A percentile compares a stretch with the other conserved stretches of the same genome.
Conservation (phyloP, 371 early-diverging fungal species). For the Lichtheimia ornata region DNA sequence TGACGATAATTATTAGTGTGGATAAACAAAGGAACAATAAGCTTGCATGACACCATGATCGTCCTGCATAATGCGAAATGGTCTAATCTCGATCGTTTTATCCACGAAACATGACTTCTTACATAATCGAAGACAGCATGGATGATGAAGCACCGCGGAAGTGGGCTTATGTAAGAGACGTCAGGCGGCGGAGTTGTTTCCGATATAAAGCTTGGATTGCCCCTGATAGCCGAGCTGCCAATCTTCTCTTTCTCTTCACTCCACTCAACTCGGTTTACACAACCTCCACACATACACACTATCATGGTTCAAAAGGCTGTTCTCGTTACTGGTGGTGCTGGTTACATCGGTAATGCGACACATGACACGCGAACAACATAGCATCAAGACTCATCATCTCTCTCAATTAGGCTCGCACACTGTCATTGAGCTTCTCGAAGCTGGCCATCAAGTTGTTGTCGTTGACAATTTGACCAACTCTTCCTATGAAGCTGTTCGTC, state of each 20-base stretch:
- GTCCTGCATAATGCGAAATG: too few relatives aligned
- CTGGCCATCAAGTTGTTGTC: slow-evolving; percentile 73
- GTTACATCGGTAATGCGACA: slow-evolving; percentile 50
- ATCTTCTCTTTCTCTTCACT: not conserved
- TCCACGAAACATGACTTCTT: too few relatives aligned
- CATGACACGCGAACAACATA: not conserved
- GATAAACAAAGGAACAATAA: too few relatives aligned
- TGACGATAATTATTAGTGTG: too few relatives aligned
- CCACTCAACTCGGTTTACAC: not conserved
- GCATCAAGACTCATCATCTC: not conserved
- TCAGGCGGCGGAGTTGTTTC: not conserved
- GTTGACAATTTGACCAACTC: slow-evolving; percentile 86
- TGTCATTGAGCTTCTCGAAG: slow-evolving; percentile 77
- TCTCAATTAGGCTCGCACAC: slow-evolving; percentile 83
- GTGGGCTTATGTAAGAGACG: too few relatives aligned
- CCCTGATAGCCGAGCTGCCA: not conserved
- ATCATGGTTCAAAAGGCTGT: slow-evolving; percentile 24
- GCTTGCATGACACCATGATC: too few relatives aligned
- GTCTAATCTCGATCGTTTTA: too few relatives aligned
- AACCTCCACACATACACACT: not conserved
- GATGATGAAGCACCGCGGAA: too few relatives aligned
- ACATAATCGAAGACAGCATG: too few relatives aligned
- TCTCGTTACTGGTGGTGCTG: slow-evolving; percentile 57
- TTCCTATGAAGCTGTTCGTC: slow-evolving; percentile 67
- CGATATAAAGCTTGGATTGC: not conserved